These are phyloP conservation scores for Metarhizium humberi DNA, from an alignment of 2,329 filamentous ascomycete genomes.

Conservation along the genomic window DNA sequence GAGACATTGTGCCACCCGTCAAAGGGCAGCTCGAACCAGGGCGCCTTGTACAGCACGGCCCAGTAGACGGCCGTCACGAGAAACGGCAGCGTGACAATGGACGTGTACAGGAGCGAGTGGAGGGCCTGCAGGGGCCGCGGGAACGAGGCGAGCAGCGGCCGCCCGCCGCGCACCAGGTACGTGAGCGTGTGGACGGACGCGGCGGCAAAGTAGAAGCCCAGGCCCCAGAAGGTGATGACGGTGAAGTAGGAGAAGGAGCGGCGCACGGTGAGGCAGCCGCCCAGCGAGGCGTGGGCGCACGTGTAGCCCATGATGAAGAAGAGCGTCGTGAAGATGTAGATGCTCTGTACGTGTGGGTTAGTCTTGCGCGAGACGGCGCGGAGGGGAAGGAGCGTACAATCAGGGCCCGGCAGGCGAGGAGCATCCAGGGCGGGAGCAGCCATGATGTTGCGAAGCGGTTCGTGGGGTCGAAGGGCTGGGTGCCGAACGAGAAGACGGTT, in stretches of 20 bases:
- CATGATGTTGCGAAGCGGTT: slow-evolving; percentile 74
- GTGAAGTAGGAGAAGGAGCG: slow-evolving; percentile 75
- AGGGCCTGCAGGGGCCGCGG: slow-evolving; percentile 54
- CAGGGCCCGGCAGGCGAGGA: slow-evolving; percentile 48
- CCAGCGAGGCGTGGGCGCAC: slow-evolving; percentile 37
- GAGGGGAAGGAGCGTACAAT: slow-evolving; percentile 32
- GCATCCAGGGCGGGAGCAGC: slow-evolving; percentile 57
- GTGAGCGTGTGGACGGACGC: slow-evolving; percentile 58
- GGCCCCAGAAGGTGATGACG: slow-evolving; percentile 70
- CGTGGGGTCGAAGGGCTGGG: slow-evolving; percentile 40
- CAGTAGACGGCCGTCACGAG: slow-evolving; percentile 66
- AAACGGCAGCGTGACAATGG: slow-evolving; percentile 53
- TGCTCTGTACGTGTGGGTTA: slow-evolving; percentile 22
- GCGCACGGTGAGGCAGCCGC: slow-evolving; percentile 36
- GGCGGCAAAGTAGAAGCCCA: slow-evolving; percentile 68
- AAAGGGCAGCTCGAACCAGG: slow-evolving; percentile 44
- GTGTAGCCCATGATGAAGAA: slow-evolving; percentile 62
- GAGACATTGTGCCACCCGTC: slow-evolving; percentile 58
- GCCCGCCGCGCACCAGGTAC: slow-evolving; percentile 47
- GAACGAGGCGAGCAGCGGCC: slow-evolving; percentile 47
- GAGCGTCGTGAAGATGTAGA: slow-evolving; percentile 63
- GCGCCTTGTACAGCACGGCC: slow-evolving; percentile 44
- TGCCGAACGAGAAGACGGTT: slow-evolving; percentile 29
- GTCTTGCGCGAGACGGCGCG: too few relatives aligned
- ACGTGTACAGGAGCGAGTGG: slow-evolving; percentile 56